These are phyloP conservation scores for Phytophthora vignae DNA, from an alignment of 352 stramenopile species.

Conservation along the genomic window DNA sequence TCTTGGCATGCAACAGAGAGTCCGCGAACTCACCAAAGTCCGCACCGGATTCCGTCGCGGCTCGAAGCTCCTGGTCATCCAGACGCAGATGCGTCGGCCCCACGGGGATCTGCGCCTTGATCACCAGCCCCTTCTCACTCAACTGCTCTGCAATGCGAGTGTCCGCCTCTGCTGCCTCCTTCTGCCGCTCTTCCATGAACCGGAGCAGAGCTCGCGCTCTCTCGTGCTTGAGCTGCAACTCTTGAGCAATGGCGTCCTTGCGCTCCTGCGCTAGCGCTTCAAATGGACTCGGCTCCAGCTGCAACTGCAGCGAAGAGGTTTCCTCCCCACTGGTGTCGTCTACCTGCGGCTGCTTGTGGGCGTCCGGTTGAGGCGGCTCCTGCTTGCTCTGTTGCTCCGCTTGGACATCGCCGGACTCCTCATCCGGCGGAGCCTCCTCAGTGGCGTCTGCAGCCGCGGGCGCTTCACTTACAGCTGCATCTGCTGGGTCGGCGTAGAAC, in stretches of 20 bases:
- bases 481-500: slow-evolving; percentile 47
- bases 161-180: slow-evolving; percentile 51
- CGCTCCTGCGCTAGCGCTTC: slow-evolving; percentile 43
- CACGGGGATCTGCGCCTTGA: slow-evolving; percentile 81
- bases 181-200: slow-evolving; percentile 61
- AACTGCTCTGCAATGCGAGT: slow-evolving; percentile 54
- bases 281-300: slow-evolving; percentile 35
- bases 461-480: background rate
- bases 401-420: background rate
- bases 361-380: background rate
- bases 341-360: background rate
- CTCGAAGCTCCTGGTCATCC: slow-evolving; percentile 45
- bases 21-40: slow-evolving; percentile 56
- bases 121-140: slow-evolving; percentile 60
- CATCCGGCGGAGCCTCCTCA: background rate
- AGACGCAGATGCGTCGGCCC: slow-evolving; percentile 66
- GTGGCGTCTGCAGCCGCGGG: background rate
- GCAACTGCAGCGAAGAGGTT: background rate
- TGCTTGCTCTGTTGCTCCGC: slow-evolving; percentile 6
- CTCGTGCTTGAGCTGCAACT: slow-evolving; percentile 39
- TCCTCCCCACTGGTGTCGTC: background rate
- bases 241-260: slow-evolving; percentile 48
- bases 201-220: slow-evolving; percentile 46
- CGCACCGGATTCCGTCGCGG: background rate
- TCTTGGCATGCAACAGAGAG: slow-evolving; percentile 62